A percentile compares a stretch with the other conserved stretches of the same genome.
These are phyloP conservation scores for Russula sp. DNA, from an alignment of 768 basidiomycete genomes.

Conservation along the genomic window DNA sequence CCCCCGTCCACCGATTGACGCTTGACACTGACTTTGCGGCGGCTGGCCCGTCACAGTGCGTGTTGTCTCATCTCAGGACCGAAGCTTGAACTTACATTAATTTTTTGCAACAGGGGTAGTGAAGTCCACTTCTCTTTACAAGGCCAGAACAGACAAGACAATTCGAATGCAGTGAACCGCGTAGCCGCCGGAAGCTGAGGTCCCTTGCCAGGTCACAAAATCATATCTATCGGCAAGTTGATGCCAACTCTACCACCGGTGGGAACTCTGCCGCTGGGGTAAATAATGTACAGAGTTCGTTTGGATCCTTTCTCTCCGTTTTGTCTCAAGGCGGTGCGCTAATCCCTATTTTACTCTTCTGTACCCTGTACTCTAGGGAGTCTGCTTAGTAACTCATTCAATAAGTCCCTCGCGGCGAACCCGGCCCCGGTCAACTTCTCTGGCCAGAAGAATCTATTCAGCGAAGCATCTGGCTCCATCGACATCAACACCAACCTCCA, in stretches of 20 bases:
- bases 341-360: background rate
- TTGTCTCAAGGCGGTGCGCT: background rate
- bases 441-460: background rate
- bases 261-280: too few relatives aligned
- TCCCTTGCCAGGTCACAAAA: background rate
- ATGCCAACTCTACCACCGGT: background rate
- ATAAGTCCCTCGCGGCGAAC: background rate
- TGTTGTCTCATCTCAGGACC: background rate
- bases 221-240: background rate
- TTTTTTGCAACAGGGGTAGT: background rate
- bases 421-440: background rate
- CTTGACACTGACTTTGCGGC: slow-evolving; percentile 1
- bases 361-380: background rate
- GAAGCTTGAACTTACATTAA: background rate
- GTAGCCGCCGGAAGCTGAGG: background rate
- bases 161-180: background rate
- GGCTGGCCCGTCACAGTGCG: background rate
- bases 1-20: background rate
- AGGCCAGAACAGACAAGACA: background rate
- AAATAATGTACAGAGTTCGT: background rate
- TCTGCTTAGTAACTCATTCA: background rate
- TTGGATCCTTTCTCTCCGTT: background rate
- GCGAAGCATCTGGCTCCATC: slow-evolving; percentile 3
- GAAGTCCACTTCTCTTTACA: background rate
- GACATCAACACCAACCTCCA: slow-evolving; percentile 7